Evolutionary conservation across 2,329 filamentous ascomycete genomes (phyloP), one percentile per base, ranked within the genome.

Genomic region (Phialophora tarda): DNA sequence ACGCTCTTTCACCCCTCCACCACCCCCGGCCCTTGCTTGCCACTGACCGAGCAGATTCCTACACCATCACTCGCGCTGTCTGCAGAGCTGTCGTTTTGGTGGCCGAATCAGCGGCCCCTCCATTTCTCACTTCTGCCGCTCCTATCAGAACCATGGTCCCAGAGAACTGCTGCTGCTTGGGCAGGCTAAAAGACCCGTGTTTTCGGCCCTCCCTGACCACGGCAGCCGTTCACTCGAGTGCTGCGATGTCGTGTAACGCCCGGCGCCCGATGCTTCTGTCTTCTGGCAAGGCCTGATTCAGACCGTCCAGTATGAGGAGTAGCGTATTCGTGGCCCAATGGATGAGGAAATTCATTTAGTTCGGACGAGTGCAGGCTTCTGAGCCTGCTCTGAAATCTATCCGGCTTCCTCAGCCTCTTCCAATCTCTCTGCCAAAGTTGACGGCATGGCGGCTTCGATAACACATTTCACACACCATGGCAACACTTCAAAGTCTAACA

Each of bases 231-330:
- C 7, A 21, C 48, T 23, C 21, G 48, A 7, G 48, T 17, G 12
- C 21, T 8, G 38, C 48, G 11, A 21, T 53, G 10, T 53, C 12
- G 48, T 26, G 21, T 53, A 24, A 28, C 48, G 48, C 48, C 48
- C 48, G 14, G 21, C 48, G 48, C 48, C 48, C 48, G 21, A 53
- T 53, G 21, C 21, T 24, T 24, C 23, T 53, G 48, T 53, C 48
- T 53, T 26, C 23, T 28, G 48, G 11, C 21, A 51, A 51, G 21
- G 21, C 12, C 48, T 51, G 48, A 4, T 12, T 23, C 7, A 41
- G 12, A 17, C 12, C 38, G 21, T 14, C 48, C 21, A 5, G 48
- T 10, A 24, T 53, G 48, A 24, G 10, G 48, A n/a, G 14, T 3
- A n/a, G 21, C 26, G 11, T 5, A n/a, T 17, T 26, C 4, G 21